These are phyloP conservation scores for Eimeria praecox DNA, from an alignment of 169 alveolate species.

Conservation along the genomic window DNA sequence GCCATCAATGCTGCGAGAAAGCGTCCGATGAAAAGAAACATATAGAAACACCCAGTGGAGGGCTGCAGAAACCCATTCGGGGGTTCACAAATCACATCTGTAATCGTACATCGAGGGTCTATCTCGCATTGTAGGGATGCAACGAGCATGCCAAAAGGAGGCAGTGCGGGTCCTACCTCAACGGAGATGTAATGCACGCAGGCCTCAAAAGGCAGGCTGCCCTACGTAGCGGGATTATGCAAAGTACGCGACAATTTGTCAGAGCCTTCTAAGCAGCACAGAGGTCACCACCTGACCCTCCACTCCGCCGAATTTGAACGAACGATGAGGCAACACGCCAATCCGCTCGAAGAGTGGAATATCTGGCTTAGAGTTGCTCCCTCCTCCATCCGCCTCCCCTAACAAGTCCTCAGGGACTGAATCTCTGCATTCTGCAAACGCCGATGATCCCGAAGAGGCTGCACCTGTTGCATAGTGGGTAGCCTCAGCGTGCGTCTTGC, in stretches of 20 bases:
- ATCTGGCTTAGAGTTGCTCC: not conserved
- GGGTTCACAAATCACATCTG: no score
- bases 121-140: not conserved
- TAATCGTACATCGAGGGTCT: no score
- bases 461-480: not conserved
- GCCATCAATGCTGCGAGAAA: not conserved
- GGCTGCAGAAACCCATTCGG: not conserved
- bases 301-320: conserved; percentile 80
- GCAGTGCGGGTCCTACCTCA: not conserved
- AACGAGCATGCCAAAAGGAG: not conserved
- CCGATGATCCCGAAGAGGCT: not conserved
- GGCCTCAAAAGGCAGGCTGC: not conserved
- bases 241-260: not conserved
- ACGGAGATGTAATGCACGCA: not conserved
- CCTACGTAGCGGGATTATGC: not conserved
- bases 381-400: not conserved
- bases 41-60: not conserved
- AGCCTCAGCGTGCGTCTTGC: not conserved
- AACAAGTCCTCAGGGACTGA: not conserved
- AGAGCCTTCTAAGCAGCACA: conserved; percentile 62
- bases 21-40: not conserved
- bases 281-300: conserved; percentile 79
- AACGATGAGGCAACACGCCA: conserved; percentile 68
- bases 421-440: not conserved
- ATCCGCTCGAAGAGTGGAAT: conserved; percentile 43